Evolutionary conservation across 257 asterid genomes (phyloP), one percentile per base, ranked within the genome.

Genomic region (Agastache rugosa): DNA sequence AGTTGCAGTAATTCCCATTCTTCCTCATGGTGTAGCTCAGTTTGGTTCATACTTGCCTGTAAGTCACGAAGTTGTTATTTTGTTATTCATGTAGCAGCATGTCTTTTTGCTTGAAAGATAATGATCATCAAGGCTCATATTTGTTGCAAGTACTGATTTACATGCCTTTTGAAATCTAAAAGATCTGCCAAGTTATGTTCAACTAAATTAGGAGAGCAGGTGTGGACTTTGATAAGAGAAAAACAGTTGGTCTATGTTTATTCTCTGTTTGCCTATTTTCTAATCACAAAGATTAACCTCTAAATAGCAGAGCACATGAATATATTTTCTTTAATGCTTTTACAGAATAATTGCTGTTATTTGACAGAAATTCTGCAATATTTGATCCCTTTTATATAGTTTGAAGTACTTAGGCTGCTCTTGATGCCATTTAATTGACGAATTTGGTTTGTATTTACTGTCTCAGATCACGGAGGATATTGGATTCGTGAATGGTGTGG

Each of bases 21-120:
- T 90, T 78, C 97, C 99, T 45, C 93, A 92, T 69, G 99, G 99
- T 6, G 96, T 94, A 72, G 89, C 91, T 79, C 99, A 92, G 72
- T 89, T 92, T 80, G 99, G 97, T 80, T 94, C 99, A 22, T 70
- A 54, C 85, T 75, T 71, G 80, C 69, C 81, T 6, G 92, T 87
- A 79, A 81, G 88, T 69, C 12, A 12, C 27, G 79, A 78, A 80
- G 90, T 81, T 63, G 54, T 34, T 65, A 44, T 73, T 11, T 63
- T 6, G n/a, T 23, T 34, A 51, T 60, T 71, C 75, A n/a, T 44
- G 54, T 63, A 0, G 51, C 19, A 2, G 14, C 17, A 58, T 23
- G 42, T n/a, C 12, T 71, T 59, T 14, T 54, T 22, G 19, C 16
- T 42, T 47, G 23, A 9, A 71, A 42, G 58, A 58, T 16, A 58